Conservation (phyloP, 257 asterid genomes). For the Prunella vulgaris region DNA sequence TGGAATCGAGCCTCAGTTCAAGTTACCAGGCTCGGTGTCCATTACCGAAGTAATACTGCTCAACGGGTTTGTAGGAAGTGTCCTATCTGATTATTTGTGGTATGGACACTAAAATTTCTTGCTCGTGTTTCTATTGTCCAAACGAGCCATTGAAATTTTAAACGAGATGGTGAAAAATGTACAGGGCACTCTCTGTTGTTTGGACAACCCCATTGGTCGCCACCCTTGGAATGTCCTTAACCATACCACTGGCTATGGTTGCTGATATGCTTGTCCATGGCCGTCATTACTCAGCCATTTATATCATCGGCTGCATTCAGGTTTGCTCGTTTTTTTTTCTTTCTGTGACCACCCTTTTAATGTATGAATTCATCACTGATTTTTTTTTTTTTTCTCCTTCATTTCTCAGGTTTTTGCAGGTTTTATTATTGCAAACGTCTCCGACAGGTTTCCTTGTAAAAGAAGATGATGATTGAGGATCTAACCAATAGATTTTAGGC, state of each 20-base stretch:
- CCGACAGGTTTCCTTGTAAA: conserved; percentile 42
- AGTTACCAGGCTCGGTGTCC: conserved; percentile 60
- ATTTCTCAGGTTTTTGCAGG: conserved; percentile 83
- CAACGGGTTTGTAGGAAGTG: conserved; percentile 71
- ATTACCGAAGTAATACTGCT: conserved; percentile 48
- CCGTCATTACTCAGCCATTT: conserved; percentile 54
- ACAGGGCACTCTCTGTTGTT: conserved; percentile 76
- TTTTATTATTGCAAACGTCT: conserved; percentile 54
- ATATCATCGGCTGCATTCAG: conserved; percentile 72
- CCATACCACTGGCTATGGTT: conserved; percentile 74
- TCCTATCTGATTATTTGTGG: conserved; percentile 77
- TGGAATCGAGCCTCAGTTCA: conserved; percentile 71
- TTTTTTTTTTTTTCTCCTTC: background rate
- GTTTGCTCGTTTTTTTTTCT: conserved; percentile 27
- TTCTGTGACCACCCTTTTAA: background rate
- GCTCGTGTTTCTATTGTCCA: background rate
- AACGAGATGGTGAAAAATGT: background rate
- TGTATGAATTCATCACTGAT: background rate
- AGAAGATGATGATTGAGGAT: conserved; percentile 31
- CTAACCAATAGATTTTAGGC: conserved; percentile 9
- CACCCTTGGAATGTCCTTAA: conserved; percentile 78
- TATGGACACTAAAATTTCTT: conserved; percentile 17
- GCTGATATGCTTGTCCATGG: conserved; percentile 77
- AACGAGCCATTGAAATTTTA: background rate
- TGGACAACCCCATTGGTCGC: conserved; percentile 86